Evolutionary conservation across 768 basidiomycete species (phyloP), one percentile per base, ranked within the genome.

Genomic region (Leccinum obscurum): DNA sequence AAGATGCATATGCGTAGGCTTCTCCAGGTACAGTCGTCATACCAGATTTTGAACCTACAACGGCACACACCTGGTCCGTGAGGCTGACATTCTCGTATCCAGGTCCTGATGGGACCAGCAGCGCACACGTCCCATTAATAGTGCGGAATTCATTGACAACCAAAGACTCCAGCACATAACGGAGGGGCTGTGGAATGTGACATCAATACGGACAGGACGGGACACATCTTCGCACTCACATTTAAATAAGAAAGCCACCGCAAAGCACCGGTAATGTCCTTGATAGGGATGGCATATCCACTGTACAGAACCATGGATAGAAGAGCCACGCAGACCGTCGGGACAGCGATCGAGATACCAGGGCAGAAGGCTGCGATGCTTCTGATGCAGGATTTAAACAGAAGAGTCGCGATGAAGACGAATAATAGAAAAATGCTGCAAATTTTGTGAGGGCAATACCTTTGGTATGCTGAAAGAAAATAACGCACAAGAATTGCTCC

Each of bases 341-440:
- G 68, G 51, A 74, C 58, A 8, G 88, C 87, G 0, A 82, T 79
- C 0, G 86, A 80, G 49, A 83, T 81, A 17, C 76, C 72, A 39
- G 76, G 75, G 66, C 85, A 85, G 15, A 76, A 77, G 0, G 87
- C 84, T 1, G 87, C 85, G 30, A 89, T 65, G 0, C 77, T 77
- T 44, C 92, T 80, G 81, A 91, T 93, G 80, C 85, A 92, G 0
- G 83, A 81, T 68, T 86, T 88, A 85, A 93, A 88, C 7, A 84
- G 77, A 34, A 90, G 55, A 24, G 85, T 80, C 65, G 85, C 78
- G 3, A 77, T 71, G 56, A 84, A 78, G 6, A 82, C 59, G 64
- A 85, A 80, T 32, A 90, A 70, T 69, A 82, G 78, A 69, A 80
- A 85, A 6, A 80, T 82, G 72, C 87, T 87, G 20, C 69, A 77